Evolutionary conservation across 176 grass and related monocot genomes (phyloP), one percentile per base, ranked within the genome.

Genomic region (Pontederia crassipes): DNA sequence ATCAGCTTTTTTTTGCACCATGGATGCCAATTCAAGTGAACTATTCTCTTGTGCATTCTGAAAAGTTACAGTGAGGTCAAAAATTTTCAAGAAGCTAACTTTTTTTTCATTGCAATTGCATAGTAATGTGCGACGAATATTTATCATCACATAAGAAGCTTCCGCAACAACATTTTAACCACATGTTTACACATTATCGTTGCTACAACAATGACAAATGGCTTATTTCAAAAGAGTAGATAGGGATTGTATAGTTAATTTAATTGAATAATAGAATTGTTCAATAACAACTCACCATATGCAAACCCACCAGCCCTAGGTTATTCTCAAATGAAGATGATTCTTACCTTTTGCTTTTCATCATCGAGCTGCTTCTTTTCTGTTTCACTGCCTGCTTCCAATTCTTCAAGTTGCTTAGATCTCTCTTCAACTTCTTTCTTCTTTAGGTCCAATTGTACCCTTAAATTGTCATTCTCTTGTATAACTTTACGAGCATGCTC

Each of bases 381-480:
- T 0, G 49, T 79, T 35, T 75, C 80, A 77, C 84, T 86, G 29
- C 87, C 77, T 77, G 75, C 73, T 69, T 83, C 76, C 32, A 89
- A 56, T 57, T 89, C 84, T 53, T 86, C 80, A 18, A 87, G 83
- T 59, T 86, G 61, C 59, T 81, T 84, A 54, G 62, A 74, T 68
- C 77, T 80, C 40, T 65, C 61, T 55, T 75, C 82, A 48, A 95
- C 57, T 63, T 84, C 82, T 70, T 46, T 87, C 57, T 69, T 89
- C 63, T 81, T 95, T 52, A 77, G 74, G 58, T 95, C 86, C 53
- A 95, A 82, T 68, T 95, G 80, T 68, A 61, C 47, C 64, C 73
- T 95, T 68, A 95, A 69, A 49, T 77, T 95, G 62, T 87, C 75
- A 65, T 90, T 95, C 29, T 95, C 85, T 24, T 81, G 77, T 56